Conservation (phyloP, 495 filamentous ascomycete species). For the Cudoniella acicularis region DNA sequence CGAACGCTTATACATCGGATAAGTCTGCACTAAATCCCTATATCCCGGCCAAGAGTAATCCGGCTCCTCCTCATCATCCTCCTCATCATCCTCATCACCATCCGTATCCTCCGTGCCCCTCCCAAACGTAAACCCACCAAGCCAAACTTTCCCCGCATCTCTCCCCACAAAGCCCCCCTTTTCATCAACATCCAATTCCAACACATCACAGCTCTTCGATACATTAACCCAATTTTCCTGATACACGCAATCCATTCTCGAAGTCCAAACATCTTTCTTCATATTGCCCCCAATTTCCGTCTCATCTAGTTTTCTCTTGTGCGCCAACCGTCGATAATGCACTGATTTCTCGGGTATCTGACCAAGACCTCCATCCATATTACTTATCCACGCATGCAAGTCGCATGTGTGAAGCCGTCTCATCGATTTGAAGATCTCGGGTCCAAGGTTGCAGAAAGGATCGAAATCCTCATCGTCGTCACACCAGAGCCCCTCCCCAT, state of each 20-base stretch:
- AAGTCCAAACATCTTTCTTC: constrained; percentile 15
- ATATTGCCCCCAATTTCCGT: background rate
- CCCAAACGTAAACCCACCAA: constrained; percentile 6
- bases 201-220: background rate
- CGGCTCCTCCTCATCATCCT: background rate
- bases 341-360: constrained; percentile 6
- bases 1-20: too few relatives aligned
- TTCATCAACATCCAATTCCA: constrained; percentile 19
- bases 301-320: background rate
- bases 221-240: background rate
- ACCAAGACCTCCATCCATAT: constrained; percentile 7
- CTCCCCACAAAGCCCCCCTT: constrained; percentile 14
- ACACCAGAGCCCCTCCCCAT: background rate
- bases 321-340: constrained; percentile 9
- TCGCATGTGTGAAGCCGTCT: constrained; percentile 11
- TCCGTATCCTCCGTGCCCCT: too few relatives aligned
- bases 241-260: constrained; percentile 9
- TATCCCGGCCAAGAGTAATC: too few relatives aligned
- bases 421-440: constrained; percentile 1
- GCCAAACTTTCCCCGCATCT: constrained; percentile 22
- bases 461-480: constrained; percentile 14
- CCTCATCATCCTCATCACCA: background rate
- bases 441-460: constrained; percentile 2
- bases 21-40: too few relatives aligned
- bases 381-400: constrained; percentile 13